Evolutionary conservation across 305 asterid species (phyloP), one percentile per base, ranked within the genome.

Genomic region (Stenogyne calaminthoides): DNA sequence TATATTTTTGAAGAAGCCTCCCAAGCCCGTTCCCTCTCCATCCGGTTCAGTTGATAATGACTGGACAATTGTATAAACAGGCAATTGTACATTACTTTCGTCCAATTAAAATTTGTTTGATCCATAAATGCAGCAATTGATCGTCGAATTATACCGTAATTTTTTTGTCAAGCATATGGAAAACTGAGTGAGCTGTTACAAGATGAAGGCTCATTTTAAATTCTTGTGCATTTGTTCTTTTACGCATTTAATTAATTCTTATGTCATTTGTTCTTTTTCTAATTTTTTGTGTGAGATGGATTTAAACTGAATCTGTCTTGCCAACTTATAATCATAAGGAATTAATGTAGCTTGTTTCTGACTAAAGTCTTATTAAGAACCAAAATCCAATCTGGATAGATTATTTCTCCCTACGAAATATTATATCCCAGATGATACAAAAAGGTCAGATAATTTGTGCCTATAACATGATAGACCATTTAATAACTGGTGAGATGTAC

Each of bases 1-100:
- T 9, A 71, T 92, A 47, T 90, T 94, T 76, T 89, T 92, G 2
- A 92, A 90, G 91, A 92, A 84, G 80, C 96, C 98, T 66, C 99
- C 99, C 0, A 95, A 92, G 79, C 89, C 85, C 15, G 9, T 37
- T 59, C 75, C 87, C 15, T 85, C 93, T 60, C 85, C 98, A 14
- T 46, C 86, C 11, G 61, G 71, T 76, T 58, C 91, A 18, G 81
- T 78, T 60, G 97, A 94, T 75, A 82, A 72, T 79, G 96, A 86
- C 69, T 88, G 97, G 97, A 91, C 97, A 36, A 76, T 87, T 70
- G 84, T 91, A 56, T 91, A 83, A 81, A 36, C 56, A 62, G 34
- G 69, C 22, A 76, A 78, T 42, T 82, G 88, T 84, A 87, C 59
- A 84, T 83, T 59, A 27, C 32, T 19, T 20, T 55, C 7, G 15